These are phyloP conservation scores for Solanum lycopersicoides DNA, from an alignment of 257 asterid genomes.

Conservation along the genomic window DNA sequence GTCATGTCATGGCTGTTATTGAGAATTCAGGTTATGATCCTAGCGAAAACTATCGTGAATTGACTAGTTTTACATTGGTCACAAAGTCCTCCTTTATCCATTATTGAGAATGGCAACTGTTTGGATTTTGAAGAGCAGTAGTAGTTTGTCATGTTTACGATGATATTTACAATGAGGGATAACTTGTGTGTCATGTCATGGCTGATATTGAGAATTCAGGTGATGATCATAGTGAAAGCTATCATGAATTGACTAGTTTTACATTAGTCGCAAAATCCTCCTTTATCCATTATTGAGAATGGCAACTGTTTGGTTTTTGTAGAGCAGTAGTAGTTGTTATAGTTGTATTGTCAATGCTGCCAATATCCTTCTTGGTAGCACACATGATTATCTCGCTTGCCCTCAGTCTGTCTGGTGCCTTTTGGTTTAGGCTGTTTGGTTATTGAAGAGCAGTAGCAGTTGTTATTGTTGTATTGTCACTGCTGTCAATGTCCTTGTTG, in stretches of 20 bases:
- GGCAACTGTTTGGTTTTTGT: neutral
- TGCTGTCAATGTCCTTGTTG: neutral
- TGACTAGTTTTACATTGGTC: neutral
- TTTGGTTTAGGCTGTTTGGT: neutral
- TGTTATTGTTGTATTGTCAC: neutral
- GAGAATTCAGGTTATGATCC: neutral
- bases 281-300: neutral
- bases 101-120: neutral
- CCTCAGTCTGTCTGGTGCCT: neutral
- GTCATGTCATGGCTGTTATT: neutral
- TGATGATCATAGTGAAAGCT: neutral
- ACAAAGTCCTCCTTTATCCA: neutral
- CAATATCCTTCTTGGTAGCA: neutral
- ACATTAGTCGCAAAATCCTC: neutral
- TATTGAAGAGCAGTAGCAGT: neutral
- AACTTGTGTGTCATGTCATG: neutral
- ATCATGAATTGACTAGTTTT: neutral
- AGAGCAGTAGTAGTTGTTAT: neutral
- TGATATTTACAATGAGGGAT: neutral
- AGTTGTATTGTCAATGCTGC: neutral
- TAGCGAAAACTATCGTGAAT: neutral
- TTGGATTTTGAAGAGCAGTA: neutral
- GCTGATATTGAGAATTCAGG: neutral
- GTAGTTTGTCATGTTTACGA: neutral
- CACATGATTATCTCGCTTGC: neutral